Evolutionary conservation across 345 rosid genomes (phyloP).

Genomic region (Erucastrum elatum): DNA sequence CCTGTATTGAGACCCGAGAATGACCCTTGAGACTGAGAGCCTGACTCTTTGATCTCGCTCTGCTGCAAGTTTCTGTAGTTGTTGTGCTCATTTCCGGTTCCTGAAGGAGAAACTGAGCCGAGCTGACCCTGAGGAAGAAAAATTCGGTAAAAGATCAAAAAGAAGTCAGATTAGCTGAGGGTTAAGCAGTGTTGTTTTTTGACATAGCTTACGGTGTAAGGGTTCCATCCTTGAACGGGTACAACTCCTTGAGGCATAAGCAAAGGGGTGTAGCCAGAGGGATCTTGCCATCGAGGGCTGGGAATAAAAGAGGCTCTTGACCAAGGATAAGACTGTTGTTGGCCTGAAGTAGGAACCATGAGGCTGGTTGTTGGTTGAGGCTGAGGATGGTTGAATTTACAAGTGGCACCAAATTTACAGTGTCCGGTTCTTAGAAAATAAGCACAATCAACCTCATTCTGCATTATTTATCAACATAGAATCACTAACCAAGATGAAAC

Average conservation of each 20-base stretch:
- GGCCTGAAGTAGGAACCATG: constrained; percentile 79
- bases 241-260: constrained; percentile 89
- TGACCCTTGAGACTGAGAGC: constrained; percentile 65
- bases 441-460: constrained; percentile 90
- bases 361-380: constrained; percentile 82
- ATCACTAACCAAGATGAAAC: background rate
- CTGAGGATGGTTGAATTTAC: constrained; percentile 97
- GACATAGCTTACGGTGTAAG: constrained; percentile 66
- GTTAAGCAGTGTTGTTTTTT: background rate
- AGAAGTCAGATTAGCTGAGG: background rate
- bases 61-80: constrained; percentile 62
- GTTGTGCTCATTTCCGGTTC: constrained; percentile 58
- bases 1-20: constrained; percentile 61
- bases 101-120: constrained; percentile 84
- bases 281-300: constrained; percentile 97
- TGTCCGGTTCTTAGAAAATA: constrained; percentile 96
- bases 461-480: constrained; percentile 25
- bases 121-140: constrained; percentile 65
- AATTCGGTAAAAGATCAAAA: background rate
- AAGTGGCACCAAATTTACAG: constrained; percentile 91
- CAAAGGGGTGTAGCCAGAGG: constrained; percentile 76
- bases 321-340: constrained; percentile 83
- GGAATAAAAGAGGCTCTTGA: constrained; percentile 84
- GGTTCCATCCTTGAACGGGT: constrained; percentile 90
- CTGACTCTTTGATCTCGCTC: constrained; percentile 54